Evolutionary conservation across 805 yeast species (phyloP).

Genomic region (Huiozyma sinensis): DNA sequence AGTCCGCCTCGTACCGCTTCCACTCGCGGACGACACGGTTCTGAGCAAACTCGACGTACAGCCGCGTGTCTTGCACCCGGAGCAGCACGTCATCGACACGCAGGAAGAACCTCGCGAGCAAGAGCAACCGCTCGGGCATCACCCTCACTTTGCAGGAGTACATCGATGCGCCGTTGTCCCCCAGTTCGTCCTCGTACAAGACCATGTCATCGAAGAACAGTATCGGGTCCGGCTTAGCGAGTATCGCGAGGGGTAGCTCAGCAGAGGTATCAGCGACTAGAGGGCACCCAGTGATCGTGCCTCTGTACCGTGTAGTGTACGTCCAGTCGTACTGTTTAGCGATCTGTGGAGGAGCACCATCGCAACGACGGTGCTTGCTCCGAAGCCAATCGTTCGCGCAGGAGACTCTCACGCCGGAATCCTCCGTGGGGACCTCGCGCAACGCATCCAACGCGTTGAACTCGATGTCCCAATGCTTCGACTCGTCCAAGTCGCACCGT

Average conservation of each 20-base stretch:
- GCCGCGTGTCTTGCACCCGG: conserved; percentile 73
- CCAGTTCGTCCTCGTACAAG: conserved; percentile 88
- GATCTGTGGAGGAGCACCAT: conserved; percentile 41
- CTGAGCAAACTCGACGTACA: conserved; percentile 56
- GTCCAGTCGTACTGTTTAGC: conserved; percentile 95
- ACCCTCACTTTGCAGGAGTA: conserved; percentile 74
- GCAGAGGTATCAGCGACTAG: conserved; percentile 11
- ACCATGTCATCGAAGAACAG: conserved; percentile 81
- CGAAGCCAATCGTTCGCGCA: conserved; percentile 78
- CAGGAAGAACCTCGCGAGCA: conserved; percentile 68
- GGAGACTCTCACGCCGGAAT: conserved; percentile 60
- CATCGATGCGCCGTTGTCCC: conserved; percentile 87
- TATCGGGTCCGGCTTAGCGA: conserved; percentile 72
- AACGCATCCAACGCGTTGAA: conserved; percentile 71
- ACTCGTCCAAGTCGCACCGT: conserved; percentile 28
- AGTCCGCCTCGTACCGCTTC: conserved; percentile 54
- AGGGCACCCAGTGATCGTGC: conserved; percentile 31
- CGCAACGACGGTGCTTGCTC: conserved; percentile 27
- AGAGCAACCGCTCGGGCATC: conserved; percentile 68
- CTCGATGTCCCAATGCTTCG: conserved; percentile 33
- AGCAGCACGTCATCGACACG: conserved; percentile 86
- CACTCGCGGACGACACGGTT: conserved; percentile 63
- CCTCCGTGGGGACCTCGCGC: conserved; percentile 39
- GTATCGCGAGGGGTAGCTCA: conserved; percentile 57
- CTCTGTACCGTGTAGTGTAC: conserved; percentile 70